Percentiles rank a stretch among this genome's conserved stretches.
phyloP scores from a whole-genome alignment of 768 basidiomycete species.

The Phylloporus rhodoxanthus region DNA sequence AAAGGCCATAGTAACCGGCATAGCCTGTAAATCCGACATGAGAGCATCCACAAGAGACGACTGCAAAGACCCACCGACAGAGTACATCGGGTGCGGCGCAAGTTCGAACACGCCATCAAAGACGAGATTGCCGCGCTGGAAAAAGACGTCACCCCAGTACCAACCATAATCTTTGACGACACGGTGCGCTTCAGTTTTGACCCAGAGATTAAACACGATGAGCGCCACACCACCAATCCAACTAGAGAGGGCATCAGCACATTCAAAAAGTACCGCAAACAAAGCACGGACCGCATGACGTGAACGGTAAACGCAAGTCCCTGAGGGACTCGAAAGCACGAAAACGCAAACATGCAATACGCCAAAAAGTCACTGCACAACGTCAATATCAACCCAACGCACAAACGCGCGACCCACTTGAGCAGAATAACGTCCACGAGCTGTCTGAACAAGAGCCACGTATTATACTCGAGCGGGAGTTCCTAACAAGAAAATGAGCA shows the following conservation, averaged over 20 bases:
- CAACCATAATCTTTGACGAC: constrained; percentile 98
- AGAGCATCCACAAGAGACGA: background rate
- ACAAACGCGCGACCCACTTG: constrained; percentile 54
- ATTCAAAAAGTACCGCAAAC: background rate
- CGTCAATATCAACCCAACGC: background rate
- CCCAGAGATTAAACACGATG: constrained; percentile 95
- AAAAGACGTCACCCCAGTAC: constrained; percentile 95
- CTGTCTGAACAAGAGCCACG: constrained; percentile 94
- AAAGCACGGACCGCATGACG: constrained; percentile 61
- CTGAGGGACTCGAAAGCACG: constrained; percentile 83
- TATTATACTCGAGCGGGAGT: constrained; percentile 89
- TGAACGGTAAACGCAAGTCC: constrained; percentile 71
- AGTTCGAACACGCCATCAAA: constrained; percentile 98
- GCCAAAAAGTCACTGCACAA: constrained; percentile 79
- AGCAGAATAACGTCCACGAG: constrained; percentile 93
- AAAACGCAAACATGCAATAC: constrained; percentile 92
- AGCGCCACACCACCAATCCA: constrained; percentile 84
- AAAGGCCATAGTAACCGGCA: constrained; percentile 95
- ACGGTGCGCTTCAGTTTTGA: constrained; percentile 95
- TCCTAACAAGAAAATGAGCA: constrained; percentile 42
- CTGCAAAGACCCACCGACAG: constrained; percentile 48
- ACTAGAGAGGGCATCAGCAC: constrained; percentile 32
- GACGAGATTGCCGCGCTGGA: constrained; percentile 86
- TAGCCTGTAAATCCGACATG: constrained; percentile 50
- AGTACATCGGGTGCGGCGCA: constrained; percentile 94